Evolutionary conservation across 1,139 yeast species (phyloP).

Genomic region (Insectozyma bohioensis): DNA sequence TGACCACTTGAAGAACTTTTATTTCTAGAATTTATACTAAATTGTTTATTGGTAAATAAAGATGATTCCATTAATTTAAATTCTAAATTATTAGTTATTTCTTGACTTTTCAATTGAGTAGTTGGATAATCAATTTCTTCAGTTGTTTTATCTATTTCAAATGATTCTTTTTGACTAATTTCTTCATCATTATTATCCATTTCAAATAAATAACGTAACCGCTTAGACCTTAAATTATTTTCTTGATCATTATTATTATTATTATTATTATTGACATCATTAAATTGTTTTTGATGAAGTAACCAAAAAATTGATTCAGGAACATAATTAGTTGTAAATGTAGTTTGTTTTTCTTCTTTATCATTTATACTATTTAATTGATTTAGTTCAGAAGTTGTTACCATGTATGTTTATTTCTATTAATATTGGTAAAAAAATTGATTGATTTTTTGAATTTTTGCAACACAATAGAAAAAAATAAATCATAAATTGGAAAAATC

Average conservation of each 20-base stretch:
- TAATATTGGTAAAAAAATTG: too few species aligned
- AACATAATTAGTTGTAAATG: conserved; percentile 1
- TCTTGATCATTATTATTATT: too few species aligned
- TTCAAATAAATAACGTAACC: conserved; percentile 9
- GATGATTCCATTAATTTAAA: conserved; percentile 11
- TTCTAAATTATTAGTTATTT: conserved; percentile 14
- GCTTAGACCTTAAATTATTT: too few species aligned
- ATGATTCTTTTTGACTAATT: neutral
- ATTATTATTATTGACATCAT: neutral
- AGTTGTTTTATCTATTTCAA: neutral
- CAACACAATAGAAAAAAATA: too few species aligned
- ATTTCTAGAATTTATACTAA: too few species aligned
- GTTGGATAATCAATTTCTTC: conserved; percentile 10
- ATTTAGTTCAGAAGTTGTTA: conserved; percentile 12
- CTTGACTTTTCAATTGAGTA: conserved; percentile 11
- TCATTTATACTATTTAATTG: conserved; percentile 8
- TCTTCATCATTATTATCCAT: conserved; percentile 4
- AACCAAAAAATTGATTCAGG: conserved; percentile 12
- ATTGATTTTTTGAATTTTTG: too few species aligned
- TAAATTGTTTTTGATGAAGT: conserved; percentile 4
- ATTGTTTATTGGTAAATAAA: conserved; percentile 2
- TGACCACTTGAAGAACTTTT: too few species aligned
- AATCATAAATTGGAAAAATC: too few species aligned
- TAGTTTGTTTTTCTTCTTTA: conserved; percentile 5
- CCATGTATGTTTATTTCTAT: conserved; percentile 12